Evolutionary conservation across 805 yeast genomes (phyloP), one percentile per base, ranked within the genome.

Genomic region (Kazachstania taianensis): DNA sequence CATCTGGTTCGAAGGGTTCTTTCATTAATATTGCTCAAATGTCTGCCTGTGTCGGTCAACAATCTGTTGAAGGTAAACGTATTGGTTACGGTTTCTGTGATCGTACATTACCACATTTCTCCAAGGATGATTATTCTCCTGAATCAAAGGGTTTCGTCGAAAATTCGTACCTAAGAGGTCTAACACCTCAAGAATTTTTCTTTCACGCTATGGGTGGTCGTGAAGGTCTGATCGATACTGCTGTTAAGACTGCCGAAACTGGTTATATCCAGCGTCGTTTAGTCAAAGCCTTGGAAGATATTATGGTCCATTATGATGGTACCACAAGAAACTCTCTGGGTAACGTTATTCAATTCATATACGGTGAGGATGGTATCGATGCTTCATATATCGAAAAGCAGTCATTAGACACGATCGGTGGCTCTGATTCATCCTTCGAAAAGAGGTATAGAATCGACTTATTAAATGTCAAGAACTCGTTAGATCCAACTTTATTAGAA

Each of bases 191-290:
- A 62, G 99, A 92, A 62, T 92, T 92, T 62, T 87, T 92, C 61
- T 92, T 92, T 80, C 99, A 92, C 61, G 96, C 97, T 36, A 92
- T 92, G 96, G 97, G 98, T 56, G 99, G 99, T 69, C 85, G 99
- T 73, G 99, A 92, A 68, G 99, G 99, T 71, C 71, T 92, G 58
- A 94, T 92, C 59, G 99, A 92, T 72, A 92, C 99, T 37, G 99
- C 99, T 12, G 99, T 92, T 33, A 92, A 92, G 62, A 92, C 99
- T 28, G 97, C 99, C 2, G 97, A 89, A 65, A 87, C 97, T 19
- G 97, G 97, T 66, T 89, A 89, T 61, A 87, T 89, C 56, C 97
- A 89, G 66, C 89, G 97, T 71, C 89, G 97, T 73, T 69, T 89
- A 60, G 94, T 89, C 31, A 89, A 89, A 62, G 97, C 97, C 20